These are phyloP conservation scores for Aspergillus nomiae DNA, from an alignment of 2,329 filamentous ascomycete species.

Conservation along the genomic window DNA sequence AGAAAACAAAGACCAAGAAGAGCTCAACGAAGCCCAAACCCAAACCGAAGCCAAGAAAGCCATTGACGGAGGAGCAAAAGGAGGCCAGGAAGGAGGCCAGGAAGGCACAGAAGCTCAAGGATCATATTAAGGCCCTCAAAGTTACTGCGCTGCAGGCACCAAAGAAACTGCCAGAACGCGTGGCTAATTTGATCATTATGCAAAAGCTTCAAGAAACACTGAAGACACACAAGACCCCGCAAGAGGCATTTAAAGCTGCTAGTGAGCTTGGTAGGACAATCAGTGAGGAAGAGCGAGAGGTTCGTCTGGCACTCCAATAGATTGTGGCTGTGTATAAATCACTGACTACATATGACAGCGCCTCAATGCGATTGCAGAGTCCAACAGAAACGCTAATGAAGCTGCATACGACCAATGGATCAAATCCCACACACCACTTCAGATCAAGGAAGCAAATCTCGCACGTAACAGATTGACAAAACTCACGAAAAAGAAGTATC, in stretches of 20 bases:
- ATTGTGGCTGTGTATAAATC: not conserved
- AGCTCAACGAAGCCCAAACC: constrained; percentile 30
- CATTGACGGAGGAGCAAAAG: constrained; percentile 33
- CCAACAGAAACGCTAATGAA: constrained; percentile 48
- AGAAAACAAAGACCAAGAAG: constrained; percentile 24
- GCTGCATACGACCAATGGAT: constrained; percentile 58
- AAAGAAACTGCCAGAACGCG: constrained; percentile 32
- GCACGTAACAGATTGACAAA: constrained; percentile 50
- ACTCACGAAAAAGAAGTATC: constrained; percentile 22
- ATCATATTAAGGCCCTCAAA: constrained; percentile 38
- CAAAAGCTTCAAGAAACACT: constrained; percentile 20
- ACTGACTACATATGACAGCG: constrained; percentile 43
- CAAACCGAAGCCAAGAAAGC: constrained; percentile 27
- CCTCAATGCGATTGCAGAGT: constrained; percentile 54
- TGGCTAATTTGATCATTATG: constrained; percentile 26
- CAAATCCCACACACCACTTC: constrained; percentile 53
- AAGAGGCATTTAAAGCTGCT: constrained; percentile 24
- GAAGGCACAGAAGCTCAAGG: constrained; percentile 31
- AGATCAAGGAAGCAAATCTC: constrained; percentile 62
- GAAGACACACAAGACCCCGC: not conserved
- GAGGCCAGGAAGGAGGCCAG: constrained; percentile 33
- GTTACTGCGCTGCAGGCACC: constrained; percentile 35
- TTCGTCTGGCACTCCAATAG: constrained; percentile 11
- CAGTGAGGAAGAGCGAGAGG: constrained; percentile 25
- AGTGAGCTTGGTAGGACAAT: constrained; percentile 18